phyloP scores from a whole-genome alignment of 352 stramenopile species.

The Phytophthora meadii region DNA sequence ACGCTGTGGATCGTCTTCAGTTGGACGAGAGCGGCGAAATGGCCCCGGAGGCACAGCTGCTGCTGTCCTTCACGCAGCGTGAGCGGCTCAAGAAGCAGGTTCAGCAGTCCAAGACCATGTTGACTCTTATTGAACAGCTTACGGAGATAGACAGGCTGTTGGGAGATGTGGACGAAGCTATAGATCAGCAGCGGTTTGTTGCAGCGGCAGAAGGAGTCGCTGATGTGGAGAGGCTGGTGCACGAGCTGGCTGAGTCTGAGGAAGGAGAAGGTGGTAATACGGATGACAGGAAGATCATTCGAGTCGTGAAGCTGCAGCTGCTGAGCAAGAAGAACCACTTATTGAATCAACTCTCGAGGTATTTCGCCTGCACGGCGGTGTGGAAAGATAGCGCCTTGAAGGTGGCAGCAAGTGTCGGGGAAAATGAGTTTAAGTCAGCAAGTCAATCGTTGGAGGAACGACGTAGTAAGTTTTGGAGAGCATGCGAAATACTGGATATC shows the following conservation, averaged over 20 bases:
- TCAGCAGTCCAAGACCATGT: constrained; percentile 65
- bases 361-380: constrained; percentile 44
- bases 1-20: constrained; percentile 62
- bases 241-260: constrained; percentile 27
- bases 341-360: constrained; percentile 53
- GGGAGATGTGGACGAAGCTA: constrained; percentile 51
- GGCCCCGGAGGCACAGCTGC: constrained; percentile 47
- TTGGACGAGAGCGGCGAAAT: constrained; percentile 37
- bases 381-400: constrained; percentile 56
- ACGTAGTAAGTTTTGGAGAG: constrained; percentile 59
- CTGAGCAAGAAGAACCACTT: constrained; percentile 65
- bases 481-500: constrained; percentile 56
- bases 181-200: constrained; percentile 57
- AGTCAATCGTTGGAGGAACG: constrained; percentile 22
- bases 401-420: constrained; percentile 16
- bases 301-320: constrained; percentile 55
- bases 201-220: constrained; percentile 48
- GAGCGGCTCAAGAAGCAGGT: constrained; percentile 69
- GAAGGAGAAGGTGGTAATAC: constrained; percentile 5
- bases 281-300: constrained; percentile 41
- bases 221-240: constrained; percentile 47
- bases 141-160: constrained; percentile 64
- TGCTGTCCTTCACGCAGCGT: constrained; percentile 64
- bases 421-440: constrained; percentile 9
- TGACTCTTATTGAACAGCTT: constrained; percentile 74